Base-by-base conservation (phyloP, 352 stramenopile species). In the Pythium insidiosum region DNA sequence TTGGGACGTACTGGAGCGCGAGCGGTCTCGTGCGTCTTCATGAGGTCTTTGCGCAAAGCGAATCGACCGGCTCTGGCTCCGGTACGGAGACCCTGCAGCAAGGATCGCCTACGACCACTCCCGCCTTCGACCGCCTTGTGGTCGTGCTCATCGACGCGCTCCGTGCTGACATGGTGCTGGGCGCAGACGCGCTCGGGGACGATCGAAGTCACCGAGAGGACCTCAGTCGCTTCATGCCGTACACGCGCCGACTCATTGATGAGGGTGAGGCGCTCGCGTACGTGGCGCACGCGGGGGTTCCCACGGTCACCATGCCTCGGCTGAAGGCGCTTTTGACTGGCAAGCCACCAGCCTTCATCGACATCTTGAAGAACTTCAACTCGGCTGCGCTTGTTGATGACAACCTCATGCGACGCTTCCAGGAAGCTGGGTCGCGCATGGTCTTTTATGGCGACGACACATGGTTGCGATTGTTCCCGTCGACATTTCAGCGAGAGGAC, bases 331-430 rank as follows among this genome's bases (percentile, higher is more conserved):
- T 95, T 28, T 61, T 91, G 35, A 93, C 84, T 7, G 84, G 84
- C 20, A 88, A 86, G 51, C 57, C 84, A 15, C 84, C 84, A 0
- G 75, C 77, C 6, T 95, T 95, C 66, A 93, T 94, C 50, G 84
- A 95, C 50, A 84, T 95, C 38, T 56, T 95, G 26, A 92, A 93
- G 57, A 95, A 95, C 44, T 92, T 95, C 44, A 91, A 95, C 45
- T 94, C 84, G 3, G 82, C 66, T 19, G 73, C 73, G n/a, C 59
- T 95, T 18, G 56, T 63, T 0, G 75, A 93, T 19, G 64, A 78
- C 11, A 94, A 93, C 38, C 38, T 95, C 12, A 38, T 95, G 21
- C 61, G 73, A 24, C 34, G 79, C 22, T 52, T 95, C 23, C 46
- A 36, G 16, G 51, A 60, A 4, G 64, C 57, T 23, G 74, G 67